Evolutionary conservation across 331 rosid genomes (phyloP).

Genomic region (Pyracantha coccinea): DNA sequence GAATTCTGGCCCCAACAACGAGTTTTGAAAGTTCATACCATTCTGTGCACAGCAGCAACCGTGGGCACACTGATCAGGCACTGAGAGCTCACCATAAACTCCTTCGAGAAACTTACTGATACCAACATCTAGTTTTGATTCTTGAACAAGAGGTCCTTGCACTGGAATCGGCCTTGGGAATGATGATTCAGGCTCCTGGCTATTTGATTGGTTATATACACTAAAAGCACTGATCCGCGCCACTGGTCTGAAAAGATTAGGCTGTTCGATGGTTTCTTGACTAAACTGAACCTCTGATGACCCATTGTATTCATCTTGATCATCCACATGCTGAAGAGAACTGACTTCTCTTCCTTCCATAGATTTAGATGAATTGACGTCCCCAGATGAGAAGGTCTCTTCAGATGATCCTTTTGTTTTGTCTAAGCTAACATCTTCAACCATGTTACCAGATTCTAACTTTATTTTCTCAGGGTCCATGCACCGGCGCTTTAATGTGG

Average conservation of each 20-base stretch:
- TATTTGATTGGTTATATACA: constrained; percentile 45
- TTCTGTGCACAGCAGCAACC: constrained; percentile 56
- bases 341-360: constrained; percentile 39
- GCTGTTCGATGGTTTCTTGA: constrained; percentile 45
- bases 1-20: constrained; percentile 87
- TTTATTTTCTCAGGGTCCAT: constrained; percentile 34
- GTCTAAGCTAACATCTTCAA: constrained; percentile 47
- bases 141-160: constrained; percentile 56
- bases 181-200: constrained; percentile 36
- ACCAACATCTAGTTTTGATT: constrained; percentile 48
- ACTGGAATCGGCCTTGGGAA: constrained; percentile 44
- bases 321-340: constrained; percentile 31
- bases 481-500: constrained; percentile 64
- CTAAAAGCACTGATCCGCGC: constrained; percentile 83
- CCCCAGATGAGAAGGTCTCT: constrained; percentile 55
- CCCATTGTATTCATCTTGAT: constrained; percentile 28
- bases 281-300: constrained; percentile 33
- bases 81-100: constrained; percentile 36
- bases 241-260: constrained; percentile 62
- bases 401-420: constrained; percentile 62
- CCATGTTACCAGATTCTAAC: constrained; percentile 25
- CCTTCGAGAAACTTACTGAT: constrained; percentile 51
- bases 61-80: constrained; percentile 76
- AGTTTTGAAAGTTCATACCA: constrained; percentile 24
- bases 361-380: constrained; percentile 47